Evolutionary conservation across 805 yeast species (phyloP), one percentile per base, ranked within the genome.

Genomic region (Zygosaccharomyces gambellarensis): DNA sequence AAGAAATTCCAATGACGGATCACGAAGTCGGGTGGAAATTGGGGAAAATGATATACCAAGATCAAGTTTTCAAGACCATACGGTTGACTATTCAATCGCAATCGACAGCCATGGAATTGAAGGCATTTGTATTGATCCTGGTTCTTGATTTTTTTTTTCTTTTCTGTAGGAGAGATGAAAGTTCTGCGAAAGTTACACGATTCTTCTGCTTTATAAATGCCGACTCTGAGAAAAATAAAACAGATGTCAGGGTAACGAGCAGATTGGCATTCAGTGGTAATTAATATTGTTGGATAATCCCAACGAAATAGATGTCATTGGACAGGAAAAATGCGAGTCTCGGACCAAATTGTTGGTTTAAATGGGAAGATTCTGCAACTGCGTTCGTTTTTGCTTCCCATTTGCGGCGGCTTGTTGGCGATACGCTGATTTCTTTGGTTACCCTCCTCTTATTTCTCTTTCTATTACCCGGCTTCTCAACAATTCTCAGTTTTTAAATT

Each of bases 1-100:
- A 38, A 39, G 12, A 49, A 56, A 36, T 47, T 42, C 62, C 63
- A 5, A 6, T 34, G 9, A 34, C 38, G 38, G 38, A 34, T 5
- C 14, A 34, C 38, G 38, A 56, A 60, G 57, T 58, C 51, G 71
- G 71, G 71, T 67, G 70, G 70, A 67, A 66, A 57, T 57, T 60
- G 66, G 69, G 65, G 65, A 30, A 28, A 27, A 39, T 17, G 25
- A 63, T 67, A 34, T 67, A 45, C 70, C 71, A 64, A 59, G 58
- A 61, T 64, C 69, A 54, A 66, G 70, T 67, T 67, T 64, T 66
- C 64, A 52, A 31, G 48, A 39, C 45, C 45, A 34, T 17, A 42
- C 5, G 9, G 29, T 30, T 42, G 45, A 27, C 43, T 30, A 29
- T n/a, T 25, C 17, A 22, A 11, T 36, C 42, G 42, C 42, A 27